Conservation (phyloP, 305 asterid species). For the Rubia tinctorum region DNA sequence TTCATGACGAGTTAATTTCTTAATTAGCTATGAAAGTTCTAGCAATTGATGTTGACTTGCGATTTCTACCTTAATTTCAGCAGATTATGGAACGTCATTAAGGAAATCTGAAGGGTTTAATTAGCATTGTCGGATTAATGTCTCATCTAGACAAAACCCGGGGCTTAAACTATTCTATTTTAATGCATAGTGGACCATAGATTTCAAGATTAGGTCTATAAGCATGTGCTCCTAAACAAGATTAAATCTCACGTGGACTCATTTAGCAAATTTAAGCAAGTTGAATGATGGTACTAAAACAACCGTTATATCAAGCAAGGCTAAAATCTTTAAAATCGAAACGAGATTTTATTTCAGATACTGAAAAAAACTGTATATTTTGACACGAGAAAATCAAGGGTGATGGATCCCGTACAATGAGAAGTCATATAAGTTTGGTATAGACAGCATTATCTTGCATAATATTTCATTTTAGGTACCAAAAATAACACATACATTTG, state of each 20-base stretch:
- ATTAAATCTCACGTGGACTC: conserved; percentile 43
- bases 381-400: too few relatives aligned
- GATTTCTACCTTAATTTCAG: background rate
- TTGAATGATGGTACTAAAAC: conserved; percentile 6
- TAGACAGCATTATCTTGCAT: background rate
- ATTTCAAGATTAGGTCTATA: conserved; percentile 27
- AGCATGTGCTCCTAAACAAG: conserved; percentile 39
- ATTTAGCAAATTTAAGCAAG: conserved; percentile 17
- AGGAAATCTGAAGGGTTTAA: conserved; percentile 12
- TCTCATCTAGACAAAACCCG: conserved; percentile 13
- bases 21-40: background rate
- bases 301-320: background rate
- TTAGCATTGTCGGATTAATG: conserved; percentile 10
- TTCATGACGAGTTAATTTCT: background rate
- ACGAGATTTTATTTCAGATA: too few relatives aligned
- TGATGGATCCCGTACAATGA: too few relatives aligned
- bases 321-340: too few relatives aligned
- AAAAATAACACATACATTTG: too few relatives aligned
- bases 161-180: conserved; percentile 1
- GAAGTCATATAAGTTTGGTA: too few relatives aligned
- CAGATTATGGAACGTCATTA: conserved; percentile 14
- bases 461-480: too few relatives aligned
- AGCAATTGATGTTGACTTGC: background rate
- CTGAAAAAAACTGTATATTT: too few relatives aligned
- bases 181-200: conserved; percentile 29